Percentiles rank a stretch among this genome's conserved stretches.
Conservation (phyloP, 305 asterid species). For the Andrographis paniculata region DNA sequence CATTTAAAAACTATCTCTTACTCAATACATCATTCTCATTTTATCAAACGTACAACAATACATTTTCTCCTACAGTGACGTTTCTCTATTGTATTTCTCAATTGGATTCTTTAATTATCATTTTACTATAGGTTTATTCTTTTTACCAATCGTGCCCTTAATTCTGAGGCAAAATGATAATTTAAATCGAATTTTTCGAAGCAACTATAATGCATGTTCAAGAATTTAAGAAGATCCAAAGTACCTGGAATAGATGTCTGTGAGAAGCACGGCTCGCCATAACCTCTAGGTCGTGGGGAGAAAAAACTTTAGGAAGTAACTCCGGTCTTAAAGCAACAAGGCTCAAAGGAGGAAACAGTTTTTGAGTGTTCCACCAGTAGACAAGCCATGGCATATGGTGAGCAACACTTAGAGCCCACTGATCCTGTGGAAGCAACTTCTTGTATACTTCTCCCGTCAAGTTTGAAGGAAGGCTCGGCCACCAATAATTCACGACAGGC, state of each 20-base stretch:
- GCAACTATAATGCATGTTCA: too few relatives aligned
- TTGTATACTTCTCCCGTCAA: conserved; percentile 40
- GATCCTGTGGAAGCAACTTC: conserved; percentile 43
- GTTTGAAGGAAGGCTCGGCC: conserved; percentile 65
- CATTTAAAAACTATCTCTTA: too few relatives aligned
- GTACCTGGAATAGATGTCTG: conserved; percentile 18
- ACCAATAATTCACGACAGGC: conserved; percentile 75
- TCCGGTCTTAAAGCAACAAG: conserved; percentile 29
- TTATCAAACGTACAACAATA: too few relatives aligned
- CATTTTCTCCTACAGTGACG: too few relatives aligned
- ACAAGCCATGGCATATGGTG: conserved; percentile 71
- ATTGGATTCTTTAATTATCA: too few relatives aligned
- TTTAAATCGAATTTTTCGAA: too few relatives aligned
- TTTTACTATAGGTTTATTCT: too few relatives aligned
- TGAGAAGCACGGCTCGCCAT: conserved; percentile 11
- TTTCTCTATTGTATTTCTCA: too few relatives aligned
- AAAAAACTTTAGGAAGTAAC: conserved; percentile 28
- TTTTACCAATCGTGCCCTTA: too few relatives aligned
- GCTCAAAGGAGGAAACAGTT: conserved; percentile 48
- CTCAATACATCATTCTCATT: too few relatives aligned
- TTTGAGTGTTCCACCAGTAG: conserved; percentile 89
- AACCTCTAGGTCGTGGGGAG: conserved; percentile 47
- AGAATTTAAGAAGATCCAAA: too few relatives aligned
- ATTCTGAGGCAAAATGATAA: too few relatives aligned
- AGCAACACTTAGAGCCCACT: conserved; percentile 79